Evolutionary conservation across 345 rosid genomes (phyloP).

Genomic region (Acer campestre): DNA sequence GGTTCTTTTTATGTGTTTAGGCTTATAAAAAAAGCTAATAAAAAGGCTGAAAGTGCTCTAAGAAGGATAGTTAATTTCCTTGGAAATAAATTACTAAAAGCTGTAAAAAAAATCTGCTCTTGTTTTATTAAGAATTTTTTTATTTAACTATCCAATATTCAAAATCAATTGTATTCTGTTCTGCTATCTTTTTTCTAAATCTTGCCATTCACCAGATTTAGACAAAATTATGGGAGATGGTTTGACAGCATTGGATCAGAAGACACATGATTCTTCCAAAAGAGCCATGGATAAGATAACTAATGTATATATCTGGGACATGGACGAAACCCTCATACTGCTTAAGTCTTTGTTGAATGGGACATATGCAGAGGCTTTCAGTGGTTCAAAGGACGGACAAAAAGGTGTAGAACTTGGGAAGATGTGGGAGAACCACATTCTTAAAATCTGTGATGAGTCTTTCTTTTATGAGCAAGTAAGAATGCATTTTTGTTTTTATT

Average conservation of each 20-base stretch:
- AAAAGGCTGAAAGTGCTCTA: background rate
- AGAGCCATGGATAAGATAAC: conserved; percentile 29
- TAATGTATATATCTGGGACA: conserved; percentile 81
- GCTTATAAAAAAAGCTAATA: background rate
- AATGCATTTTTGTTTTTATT: background rate
- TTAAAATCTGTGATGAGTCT: conserved; percentile 60
- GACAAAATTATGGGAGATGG: conserved; percentile 30
- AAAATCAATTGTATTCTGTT: background rate
- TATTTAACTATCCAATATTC: background rate
- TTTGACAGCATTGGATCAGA: conserved; percentile 23
- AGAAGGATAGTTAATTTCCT: background rate
- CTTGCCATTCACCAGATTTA: background rate
- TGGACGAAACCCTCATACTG: conserved; percentile 92
- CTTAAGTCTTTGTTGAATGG: conserved; percentile 81
- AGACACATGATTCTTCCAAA: conserved; percentile 24
- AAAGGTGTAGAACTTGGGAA: conserved; percentile 73
- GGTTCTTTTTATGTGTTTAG: background rate
- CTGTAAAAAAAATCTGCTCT: background rate
- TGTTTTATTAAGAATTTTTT: background rate
- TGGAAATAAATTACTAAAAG: background rate
- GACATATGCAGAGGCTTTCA: conserved; percentile 55
- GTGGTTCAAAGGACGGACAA: conserved; percentile 59
- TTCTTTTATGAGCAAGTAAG: conserved; percentile 87
- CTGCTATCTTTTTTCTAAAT: background rate
- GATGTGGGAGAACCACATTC: conserved; percentile 85